Base-by-base conservation (phyloP, 306 rosid genomes). In the Crataegus laevigata region DNA sequence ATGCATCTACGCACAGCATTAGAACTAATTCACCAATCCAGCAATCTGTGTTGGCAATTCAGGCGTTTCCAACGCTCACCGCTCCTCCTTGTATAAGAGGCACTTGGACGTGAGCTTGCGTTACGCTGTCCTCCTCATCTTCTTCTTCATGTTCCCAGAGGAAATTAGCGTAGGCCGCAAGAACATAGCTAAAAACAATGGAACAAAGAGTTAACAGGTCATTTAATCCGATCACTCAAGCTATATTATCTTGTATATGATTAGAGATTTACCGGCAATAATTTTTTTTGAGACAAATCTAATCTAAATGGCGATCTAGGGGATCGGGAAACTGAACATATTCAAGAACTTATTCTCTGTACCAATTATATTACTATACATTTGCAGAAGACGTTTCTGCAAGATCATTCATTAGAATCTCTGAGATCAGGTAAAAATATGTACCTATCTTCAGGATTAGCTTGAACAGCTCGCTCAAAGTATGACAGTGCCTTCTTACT, bases 121-220 rank as follows among this genome's bases (percentile, higher is more conserved):
- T 78, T 14, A 30, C 68, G 57, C 38, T 64, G 34, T 86, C 84
- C 68, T 80, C 82, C 77, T 79, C 91, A 2, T 73, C 88, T 26
- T 85, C 88, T 26, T 85, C 96, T 22, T 83, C 96, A 4, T 42
- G 77, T 81, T 91, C 93, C 98, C 97, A 90, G 54, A 94, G 96
- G 82, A 94, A 91, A 74, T 75, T 73, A 63, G 96, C 90, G 75
- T 94, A 87, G 21, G 97, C 92, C 45, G 91, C 97, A 73, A 87
- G 91, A 80, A 90, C 85, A 79, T 82, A 65, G 84, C 98, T 94
- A 91, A 72, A 82, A 74, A 36, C 47, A 26, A 82, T 4, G 25
- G 17, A 69, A 84, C 52, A 13, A 40, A 55, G 68, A 67, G 57
- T 52, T 67, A 57, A 66, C 52, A 15, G 66, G 34, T 28, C 22